These are phyloP conservation scores for Dactylellina cionopaga DNA, from an alignment of 2,329 filamentous ascomycete species.

Conservation along the genomic window DNA sequence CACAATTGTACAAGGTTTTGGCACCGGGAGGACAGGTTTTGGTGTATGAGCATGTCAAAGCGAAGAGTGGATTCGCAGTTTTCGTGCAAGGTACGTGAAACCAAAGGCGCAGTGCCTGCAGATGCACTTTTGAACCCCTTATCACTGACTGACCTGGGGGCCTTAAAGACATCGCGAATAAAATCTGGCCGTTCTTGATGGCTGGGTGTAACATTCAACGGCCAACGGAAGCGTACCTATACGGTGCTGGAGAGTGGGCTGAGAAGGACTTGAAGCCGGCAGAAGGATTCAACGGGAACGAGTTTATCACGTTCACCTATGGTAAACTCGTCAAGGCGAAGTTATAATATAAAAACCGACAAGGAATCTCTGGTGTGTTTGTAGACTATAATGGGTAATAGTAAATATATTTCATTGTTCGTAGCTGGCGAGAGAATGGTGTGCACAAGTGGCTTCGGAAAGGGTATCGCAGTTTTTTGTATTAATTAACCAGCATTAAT, in stretches of 20 bases:
- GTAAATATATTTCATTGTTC: too few relatives aligned
- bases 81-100: constrained; percentile 64
- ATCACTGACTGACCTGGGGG: constrained; percentile 1
- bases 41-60: constrained; percentile 68
- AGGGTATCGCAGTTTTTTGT: constrained; percentile 27
- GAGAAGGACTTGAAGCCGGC: constrained; percentile 62
- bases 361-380: too few relatives aligned
- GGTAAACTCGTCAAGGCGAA: constrained; percentile 35
- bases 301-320: constrained; percentile 42
- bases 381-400: too few relatives aligned
- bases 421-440: too few relatives aligned
- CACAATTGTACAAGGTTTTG: constrained; percentile 65
- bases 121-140: not conserved
- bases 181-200: constrained; percentile 67
- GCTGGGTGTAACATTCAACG: constrained; percentile 66
- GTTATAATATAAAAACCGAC: not conserved
- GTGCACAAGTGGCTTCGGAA: too few relatives aligned
- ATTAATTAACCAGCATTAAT: constrained; percentile 11
- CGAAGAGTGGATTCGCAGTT: constrained; percentile 62
- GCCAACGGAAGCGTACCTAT: constrained; percentile 63
- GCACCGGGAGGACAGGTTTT: constrained; percentile 68
- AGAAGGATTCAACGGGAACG: constrained; percentile 32
- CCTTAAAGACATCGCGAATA: constrained; percentile 45
- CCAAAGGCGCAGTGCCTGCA: too few relatives aligned
- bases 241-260: constrained; percentile 64